Conservation (phyloP, 2,329 filamentous ascomycete genomes). For the Neopestalotiopsis sp. region DNA sequence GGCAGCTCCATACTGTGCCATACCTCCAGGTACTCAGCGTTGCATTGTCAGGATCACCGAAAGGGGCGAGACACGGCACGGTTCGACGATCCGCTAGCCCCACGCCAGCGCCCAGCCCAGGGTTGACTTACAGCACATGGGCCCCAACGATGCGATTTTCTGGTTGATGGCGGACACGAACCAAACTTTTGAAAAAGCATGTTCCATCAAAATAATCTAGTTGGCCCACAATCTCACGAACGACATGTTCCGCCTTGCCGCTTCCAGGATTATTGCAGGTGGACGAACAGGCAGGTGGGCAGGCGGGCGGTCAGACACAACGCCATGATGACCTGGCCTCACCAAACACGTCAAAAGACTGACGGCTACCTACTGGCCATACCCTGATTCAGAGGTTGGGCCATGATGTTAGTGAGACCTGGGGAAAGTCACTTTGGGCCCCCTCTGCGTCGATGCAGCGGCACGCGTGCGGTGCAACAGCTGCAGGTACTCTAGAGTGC, state of each 20-base stretch:
- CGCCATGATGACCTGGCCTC: not conserved
- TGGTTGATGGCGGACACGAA: not conserved
- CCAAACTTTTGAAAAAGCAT: slow-evolving; percentile 3
- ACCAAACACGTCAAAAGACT: not conserved
- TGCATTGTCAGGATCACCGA: slow-evolving; percentile 14
- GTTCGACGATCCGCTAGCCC: slow-evolving; percentile 15
- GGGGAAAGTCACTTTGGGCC: not conserved
- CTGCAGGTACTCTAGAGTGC: slow-evolving; percentile 8
- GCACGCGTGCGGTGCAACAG: not conserved
- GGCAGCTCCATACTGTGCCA: not conserved
- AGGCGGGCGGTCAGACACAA: not conserved
- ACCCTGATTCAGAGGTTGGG: not conserved
- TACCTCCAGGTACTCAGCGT: slow-evolving; percentile 8
- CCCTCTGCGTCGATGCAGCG: not conserved
- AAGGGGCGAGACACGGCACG: slow-evolving; percentile 13
- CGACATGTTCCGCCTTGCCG: slow-evolving; percentile 2
- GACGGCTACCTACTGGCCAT: not conserved
- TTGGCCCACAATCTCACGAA: not conserved
- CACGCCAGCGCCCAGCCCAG: not conserved
- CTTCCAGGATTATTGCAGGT: not conserved
- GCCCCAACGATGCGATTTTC: not conserved
- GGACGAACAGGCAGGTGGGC: not conserved
- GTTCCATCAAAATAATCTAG: not conserved
- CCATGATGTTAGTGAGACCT: not conserved
- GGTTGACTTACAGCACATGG: not conserved